Evolutionary conservation across 192 early-diverging fungal species (phyloP), one percentile per base, ranked within the genome.

Genomic region (Rhizoclosmatium sp.): DNA sequence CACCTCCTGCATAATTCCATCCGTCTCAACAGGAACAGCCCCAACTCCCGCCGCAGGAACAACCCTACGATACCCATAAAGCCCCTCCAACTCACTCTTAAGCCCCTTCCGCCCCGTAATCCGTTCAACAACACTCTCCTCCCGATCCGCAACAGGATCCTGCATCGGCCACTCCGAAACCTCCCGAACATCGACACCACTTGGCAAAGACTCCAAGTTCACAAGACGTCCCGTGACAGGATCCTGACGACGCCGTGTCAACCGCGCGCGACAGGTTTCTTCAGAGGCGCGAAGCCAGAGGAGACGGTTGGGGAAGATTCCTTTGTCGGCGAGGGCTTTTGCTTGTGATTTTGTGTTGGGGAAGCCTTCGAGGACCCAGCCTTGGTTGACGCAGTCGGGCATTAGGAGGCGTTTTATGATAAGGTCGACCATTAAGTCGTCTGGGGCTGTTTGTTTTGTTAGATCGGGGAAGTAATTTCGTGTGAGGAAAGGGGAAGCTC

Each of bases 341-440:
- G 84, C 84, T 60, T 90, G 83, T 1, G 70, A 54, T 5, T 51
- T 46, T 2, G 80, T 82, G 65, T 68, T 65, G 19, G 89, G 89
- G 72, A 78, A 90, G 47, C 87, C 87, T 41, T 90, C 84, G 4
- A 90, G 78, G 2, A 88, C 84, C 87, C 86, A 88, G 12, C 87
- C 87, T 10, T 80, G 62, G 58, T 87, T 78, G 5, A 76, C 45
- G 75, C 86, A 87, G 59, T 89, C 85, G 3, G 59, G n/a, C 47
- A 60, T 4, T 65, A 82, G 75, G 12, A 89, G 67, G 19, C 85
- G 81, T 45, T 60, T 59, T 42, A 78, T 42, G 10, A 85, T 84
- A 46, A 89, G 46, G 10, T 71, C 65, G 3, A 71, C 40, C 46
- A 89, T 80, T 5, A 82, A 44, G 46, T 82, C 79, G 21, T 85